Conservation (phyloP, 1,139 yeast species). For the Candida mesenterica region DNA sequence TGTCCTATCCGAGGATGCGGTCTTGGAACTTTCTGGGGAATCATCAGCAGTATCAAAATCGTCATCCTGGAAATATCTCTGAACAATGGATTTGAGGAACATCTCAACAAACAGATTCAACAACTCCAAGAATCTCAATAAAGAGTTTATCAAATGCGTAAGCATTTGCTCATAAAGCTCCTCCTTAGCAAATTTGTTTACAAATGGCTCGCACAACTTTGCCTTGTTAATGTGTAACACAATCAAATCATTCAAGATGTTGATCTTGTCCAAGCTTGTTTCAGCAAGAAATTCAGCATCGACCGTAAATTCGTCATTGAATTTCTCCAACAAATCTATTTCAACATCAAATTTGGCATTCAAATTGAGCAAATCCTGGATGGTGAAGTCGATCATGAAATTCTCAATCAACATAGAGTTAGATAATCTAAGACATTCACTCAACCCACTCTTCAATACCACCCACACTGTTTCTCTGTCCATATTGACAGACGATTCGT, state of each 20-base stretch:
- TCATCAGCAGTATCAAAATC: background rate
- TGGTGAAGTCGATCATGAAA: constrained; percentile 45
- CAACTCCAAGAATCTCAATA: constrained; percentile 38
- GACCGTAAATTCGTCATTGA: constrained; percentile 15
- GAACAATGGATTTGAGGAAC: constrained; percentile 20
- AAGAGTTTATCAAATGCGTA: constrained; percentile 35
- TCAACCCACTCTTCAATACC: constrained; percentile 42
- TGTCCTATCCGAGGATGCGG: background rate
- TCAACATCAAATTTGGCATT: constrained; percentile 44
- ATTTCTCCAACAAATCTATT: constrained; percentile 29
- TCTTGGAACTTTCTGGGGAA: background rate
- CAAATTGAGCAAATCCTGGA: constrained; percentile 37
- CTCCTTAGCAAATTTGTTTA: constrained; percentile 36
- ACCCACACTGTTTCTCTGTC: constrained; percentile 28
- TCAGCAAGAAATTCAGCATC: constrained; percentile 7
- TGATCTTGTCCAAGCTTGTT: constrained; percentile 30
- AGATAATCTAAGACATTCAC: constrained; percentile 49
- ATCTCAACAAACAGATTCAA: constrained; percentile 25
- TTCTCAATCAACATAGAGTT: constrained; percentile 54
- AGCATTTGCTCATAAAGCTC: constrained; percentile 27
- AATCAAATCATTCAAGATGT: constrained; percentile 44
- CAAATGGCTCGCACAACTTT: constrained; percentile 52
- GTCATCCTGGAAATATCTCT: constrained; percentile 15
- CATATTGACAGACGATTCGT: constrained; percentile 20
- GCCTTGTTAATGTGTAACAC: constrained; percentile 49